Conservation (phyloP, 1,284 basidiomycete species). For the Erythrobasidium hasegawianum region DNA sequence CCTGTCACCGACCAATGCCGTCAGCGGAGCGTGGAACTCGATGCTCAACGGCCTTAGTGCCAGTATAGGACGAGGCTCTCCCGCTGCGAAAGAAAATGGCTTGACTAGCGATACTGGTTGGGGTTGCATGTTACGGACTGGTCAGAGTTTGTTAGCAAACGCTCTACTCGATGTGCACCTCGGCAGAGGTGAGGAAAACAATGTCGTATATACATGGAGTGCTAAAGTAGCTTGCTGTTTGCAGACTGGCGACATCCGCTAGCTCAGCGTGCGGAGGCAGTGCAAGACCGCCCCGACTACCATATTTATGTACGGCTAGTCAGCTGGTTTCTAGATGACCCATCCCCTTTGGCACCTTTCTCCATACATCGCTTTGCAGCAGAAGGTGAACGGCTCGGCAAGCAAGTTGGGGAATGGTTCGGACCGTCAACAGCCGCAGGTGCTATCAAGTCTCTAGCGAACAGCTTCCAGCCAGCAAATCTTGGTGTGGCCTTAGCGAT, state of each 20-base stretch:
- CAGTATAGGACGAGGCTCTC: conserved; percentile 53
- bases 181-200: conserved; percentile 65
- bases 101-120: conserved; percentile 93
- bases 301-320: conserved; percentile 75
- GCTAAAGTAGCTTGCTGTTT: not conserved
- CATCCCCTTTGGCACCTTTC: conserved; percentile 82
- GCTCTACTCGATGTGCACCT: conserved; percentile 77
- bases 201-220: not conserved
- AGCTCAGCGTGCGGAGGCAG: not conserved
- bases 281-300: conserved; percentile 41
- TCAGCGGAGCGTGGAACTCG: conserved; percentile 22
- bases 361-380: conserved; percentile 94
- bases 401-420: conserved; percentile 96
- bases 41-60: conserved; percentile 44
- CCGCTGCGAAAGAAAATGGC: conserved; percentile 56
- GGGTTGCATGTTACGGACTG: conserved; percentile 97
- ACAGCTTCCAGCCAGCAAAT: conserved; percentile 73
- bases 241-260: conserved; percentile 77
- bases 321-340: conserved; percentile 92
- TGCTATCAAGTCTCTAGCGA: conserved; percentile 81
- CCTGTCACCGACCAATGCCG: not conserved
- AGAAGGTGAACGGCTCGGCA: conserved; percentile 80
- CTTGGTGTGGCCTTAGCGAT: conserved; percentile 76
- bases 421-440: conserved; percentile 95
- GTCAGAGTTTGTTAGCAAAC: conserved; percentile 87